Base-by-base conservation (phyloP, 331 rosid species). In the Malus hybrid region DNA sequence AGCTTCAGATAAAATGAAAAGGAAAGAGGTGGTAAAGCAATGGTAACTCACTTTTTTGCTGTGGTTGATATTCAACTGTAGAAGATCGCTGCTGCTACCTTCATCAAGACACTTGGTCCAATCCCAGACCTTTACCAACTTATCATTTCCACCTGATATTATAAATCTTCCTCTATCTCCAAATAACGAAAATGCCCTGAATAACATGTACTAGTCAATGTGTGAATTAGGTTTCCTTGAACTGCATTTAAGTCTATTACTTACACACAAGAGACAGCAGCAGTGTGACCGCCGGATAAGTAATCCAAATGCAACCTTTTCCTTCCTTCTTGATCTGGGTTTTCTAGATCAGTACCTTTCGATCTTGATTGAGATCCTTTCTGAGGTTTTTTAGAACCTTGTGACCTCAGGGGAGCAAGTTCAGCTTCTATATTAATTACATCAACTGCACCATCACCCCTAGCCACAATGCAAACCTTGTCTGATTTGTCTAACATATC, bases 61-160 rank as follows among this genome's bases (percentile, higher is more conserved):
- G 71, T 74, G 77, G 71, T 61, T 65, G 80, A 87, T 77, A 68
- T 77, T 84, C 67, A 74, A 64, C 18, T 63, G 79, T 66, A 77
- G 74, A 85, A 76, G 78, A 78, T 85, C 61, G 78, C 85, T 68
- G 74, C 88, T 64, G 64, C 81, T 48, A 79, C 83, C 92, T 15
- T 70, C 77, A 66, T 87, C 84, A 56, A 70, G 68, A 85, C 78
- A 74, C 55, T 80, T 70, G 20, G 87, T 80, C 94, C 95, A 91
- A 80, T 91, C 87, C 98, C 97, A 94, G 42, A 94, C 79, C 86
- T 94, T 94, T 83, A 91, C 89, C 53, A 81, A 80, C 80, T 84
- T 90, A 75, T 91, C 99, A 39, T 94, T 88, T 75, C 95, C 99
- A 14, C 99, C 96, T 5, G 97, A 94, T 68, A 94, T 72, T 81